Base-by-base conservation (phyloP, 2,329 filamentous ascomycete genomes). In the Aspergillus novofumigatus region DNA sequence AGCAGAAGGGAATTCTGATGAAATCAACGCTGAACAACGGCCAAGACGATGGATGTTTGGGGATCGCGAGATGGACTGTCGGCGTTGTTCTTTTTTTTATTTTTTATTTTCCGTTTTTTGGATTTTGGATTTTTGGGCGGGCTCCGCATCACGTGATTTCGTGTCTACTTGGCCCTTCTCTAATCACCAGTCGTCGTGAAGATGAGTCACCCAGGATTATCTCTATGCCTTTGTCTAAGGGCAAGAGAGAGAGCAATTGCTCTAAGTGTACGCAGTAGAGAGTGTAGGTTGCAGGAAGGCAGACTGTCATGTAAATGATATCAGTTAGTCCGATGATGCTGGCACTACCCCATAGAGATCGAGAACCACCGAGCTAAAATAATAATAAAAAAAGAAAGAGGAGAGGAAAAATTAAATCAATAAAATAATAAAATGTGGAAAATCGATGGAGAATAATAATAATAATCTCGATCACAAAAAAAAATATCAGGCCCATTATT, bases 381-480 rank as follows among this genome's bases (percentile, higher is more conserved):
- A 23, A 14, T 23, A 25, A 47, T 23, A 17, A 8, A 41, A 53
- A 44, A 28, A 52, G n/a, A 52, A 23, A 52, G 35, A 38, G 20
- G 48, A 25, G n/a, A 23, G 23, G 3, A 38, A 65, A 60, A 63
- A 65, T 62, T 60, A 61, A 57, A 55, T 59, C 59, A 59, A 66
- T 62, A 64, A 66, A 59, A 59, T 53, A 61, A 59, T 57, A 58
- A 57, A 60, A 61, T 65, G 57, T 55, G 58, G 63, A 62, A 57
- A 56, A 52, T 56, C 53, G 58, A 59, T 54, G 41, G 51, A 57
- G 51, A 57, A 58, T 28, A 53, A 60, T 61, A 54, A 51, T 50
- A 23, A 50, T 29, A 10, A 60, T 59, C 60, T 58, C 52, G 32
- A 47, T 66, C 60, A 48, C 25, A 28, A 57, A 57, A 45, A 29